Conservation (phyloP, 2,329 filamentous ascomycete species). For the Xylariales sp. region DNA sequence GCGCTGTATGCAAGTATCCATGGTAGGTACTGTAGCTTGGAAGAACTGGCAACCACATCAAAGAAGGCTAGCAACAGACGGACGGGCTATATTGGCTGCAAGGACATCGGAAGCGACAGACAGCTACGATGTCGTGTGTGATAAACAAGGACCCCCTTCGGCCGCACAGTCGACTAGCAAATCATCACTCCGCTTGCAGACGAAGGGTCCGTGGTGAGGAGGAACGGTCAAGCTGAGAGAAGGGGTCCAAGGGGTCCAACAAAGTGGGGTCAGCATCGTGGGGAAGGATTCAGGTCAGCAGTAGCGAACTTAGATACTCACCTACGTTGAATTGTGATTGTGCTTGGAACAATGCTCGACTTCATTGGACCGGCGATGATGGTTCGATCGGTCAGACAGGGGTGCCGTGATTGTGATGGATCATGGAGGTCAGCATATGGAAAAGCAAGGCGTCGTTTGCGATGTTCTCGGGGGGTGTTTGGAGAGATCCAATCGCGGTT, state of each 20-base stretch:
- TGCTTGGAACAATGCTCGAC: background rate
- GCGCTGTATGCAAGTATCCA: background rate
- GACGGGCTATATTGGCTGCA: background rate
- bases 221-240: background rate
- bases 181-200: no score
- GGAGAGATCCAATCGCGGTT: background rate
- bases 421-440: slow-evolving; percentile 2
- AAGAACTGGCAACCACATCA: background rate
- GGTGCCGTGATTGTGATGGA: background rate
- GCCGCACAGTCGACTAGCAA: no score
- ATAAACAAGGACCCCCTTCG: no score
- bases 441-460: background rate
- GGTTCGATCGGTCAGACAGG: slow-evolving; percentile 4
- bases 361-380: background rate
- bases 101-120: slow-evolving; percentile 1
- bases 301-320: background rate
- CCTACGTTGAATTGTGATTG: slow-evolving; percentile 5
- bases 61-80: slow-evolving; percentile 2
- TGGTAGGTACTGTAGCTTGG: no score
- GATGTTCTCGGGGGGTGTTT: background rate
- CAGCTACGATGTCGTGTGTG: no score
- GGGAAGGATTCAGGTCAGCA: no score
- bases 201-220: background rate
- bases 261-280: background rate
- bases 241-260: background rate